A percentile compares a stretch with the other conserved stretches of the same genome.
Evolutionary conservation across 345 rosid species (phyloP).

Genomic region (Melaleuca alternifolia): DNA sequence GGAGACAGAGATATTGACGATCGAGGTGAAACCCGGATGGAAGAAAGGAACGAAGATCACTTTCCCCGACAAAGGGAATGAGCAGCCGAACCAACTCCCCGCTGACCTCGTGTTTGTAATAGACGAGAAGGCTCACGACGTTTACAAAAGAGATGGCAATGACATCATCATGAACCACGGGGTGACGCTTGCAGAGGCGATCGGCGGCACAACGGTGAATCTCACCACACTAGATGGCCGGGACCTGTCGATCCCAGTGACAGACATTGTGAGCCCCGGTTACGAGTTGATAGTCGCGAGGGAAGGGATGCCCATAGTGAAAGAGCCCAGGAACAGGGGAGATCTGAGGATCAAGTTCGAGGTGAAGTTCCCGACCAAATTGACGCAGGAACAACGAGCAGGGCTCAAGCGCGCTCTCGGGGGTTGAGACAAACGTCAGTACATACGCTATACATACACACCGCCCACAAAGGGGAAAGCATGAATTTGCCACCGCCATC

Average conservation of each 20-base stretch:
- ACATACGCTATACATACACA: background rate
- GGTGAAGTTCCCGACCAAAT: slow-evolving; percentile 67
- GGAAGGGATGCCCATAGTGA: slow-evolving; percentile 95
- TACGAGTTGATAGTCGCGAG: slow-evolving; percentile 61
- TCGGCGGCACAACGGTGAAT: slow-evolving; percentile 59
- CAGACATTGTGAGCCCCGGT: slow-evolving; percentile 70
- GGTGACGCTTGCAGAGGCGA: slow-evolving; percentile 70
- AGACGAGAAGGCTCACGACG: slow-evolving; percentile 70
- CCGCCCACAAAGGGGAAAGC: background rate
- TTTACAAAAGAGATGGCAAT: slow-evolving; percentile 73
- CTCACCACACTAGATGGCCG: slow-evolving; percentile 63
- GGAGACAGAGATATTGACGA: slow-evolving; percentile 77
- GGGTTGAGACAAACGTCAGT: slow-evolving; percentile 16
- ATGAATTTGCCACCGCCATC: background rate
- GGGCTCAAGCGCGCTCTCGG: slow-evolving; percentile 67
- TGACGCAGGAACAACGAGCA: slow-evolving; percentile 63
- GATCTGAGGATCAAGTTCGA: slow-evolving; percentile 70
- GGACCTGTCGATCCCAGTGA: slow-evolving; percentile 43
- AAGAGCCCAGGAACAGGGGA: slow-evolving; percentile 69
- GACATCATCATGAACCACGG: slow-evolving; percentile 51
- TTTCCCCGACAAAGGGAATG: slow-evolving; percentile 90
- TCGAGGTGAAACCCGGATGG: slow-evolving; percentile 95
- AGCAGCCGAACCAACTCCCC: slow-evolving; percentile 76
- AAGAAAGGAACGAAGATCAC: slow-evolving; percentile 94
- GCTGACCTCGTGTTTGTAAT: slow-evolving; percentile 86